Base-by-base conservation (phyloP, 2,329 filamentous ascomycete genomes). In the Ceratocystis cubensis region DNA sequence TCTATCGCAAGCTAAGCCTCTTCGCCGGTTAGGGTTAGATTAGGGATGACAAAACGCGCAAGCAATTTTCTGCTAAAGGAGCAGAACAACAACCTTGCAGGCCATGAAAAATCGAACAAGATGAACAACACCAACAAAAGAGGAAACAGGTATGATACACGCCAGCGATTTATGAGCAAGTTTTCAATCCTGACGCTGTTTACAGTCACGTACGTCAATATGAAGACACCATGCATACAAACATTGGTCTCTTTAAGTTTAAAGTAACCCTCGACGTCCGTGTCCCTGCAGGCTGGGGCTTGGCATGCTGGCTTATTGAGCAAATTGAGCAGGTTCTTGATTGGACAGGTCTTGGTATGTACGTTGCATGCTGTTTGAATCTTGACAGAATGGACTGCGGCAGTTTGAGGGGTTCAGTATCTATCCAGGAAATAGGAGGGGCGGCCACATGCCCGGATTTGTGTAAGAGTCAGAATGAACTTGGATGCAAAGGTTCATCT, bases 291-390 rank as follows among this genome's bases (percentile, higher is more conserved):
- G 53, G 25, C 53, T n/a, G 33, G 28, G 53, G 25, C 53, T 59
- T 59, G 28, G 53, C 53, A 8, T n/a, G 15, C 53, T 33, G 25
- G 53, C 53, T 28, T 50, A 50, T 63, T 63, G 61, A 63, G 61
- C 22, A 48, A 13, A 17, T 48, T 63, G 61, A 63, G 61, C 41
- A 63, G 44, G 61, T 63, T 63, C n/a, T 59, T 59, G 53, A 59
- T 59, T 59, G 53, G 53, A 10, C 41, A 17, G 41, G 61, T 13
- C 10, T 41, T 25, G 22, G 20, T 20, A 62, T 17, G n/a, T 10
- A 61, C 5, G 17, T 8, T 8, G 33, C 25, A 61, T 37, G 3
- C 28, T 20, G 5, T 10, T 33, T 62, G 59, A n/a, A 8, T 28
- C 46, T 48, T n/a, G 17, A 20, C 17, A n/a, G 25, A 53, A 28